These are phyloP conservation scores for Dactylorhiza incarnata DNA, from an alignment of 106 monocot species.

Conservation along the genomic window DNA sequence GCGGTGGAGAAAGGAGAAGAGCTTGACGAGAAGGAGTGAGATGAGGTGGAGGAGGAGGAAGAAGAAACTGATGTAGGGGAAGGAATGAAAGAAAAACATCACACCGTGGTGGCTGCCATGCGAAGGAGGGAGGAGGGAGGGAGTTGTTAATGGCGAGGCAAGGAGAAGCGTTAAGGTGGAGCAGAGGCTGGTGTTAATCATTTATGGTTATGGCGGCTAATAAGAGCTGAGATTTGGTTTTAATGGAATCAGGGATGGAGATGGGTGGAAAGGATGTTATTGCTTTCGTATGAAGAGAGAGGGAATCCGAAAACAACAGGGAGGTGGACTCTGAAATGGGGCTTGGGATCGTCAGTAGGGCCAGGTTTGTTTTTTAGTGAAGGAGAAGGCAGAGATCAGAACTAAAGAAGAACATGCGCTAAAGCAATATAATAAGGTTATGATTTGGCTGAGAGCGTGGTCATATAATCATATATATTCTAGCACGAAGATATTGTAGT, in stretches of 20 bases:
- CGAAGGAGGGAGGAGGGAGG: not conserved
- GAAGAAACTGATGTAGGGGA: conserved; percentile 26
- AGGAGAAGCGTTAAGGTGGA: not conserved
- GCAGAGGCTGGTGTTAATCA: conserved; percentile 11
- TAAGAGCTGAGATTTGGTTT: not conserved
- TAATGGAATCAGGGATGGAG: not conserved
- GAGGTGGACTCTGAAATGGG: too few relatives aligned
- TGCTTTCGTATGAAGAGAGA: too few relatives aligned
- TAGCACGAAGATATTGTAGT: too few relatives aligned
- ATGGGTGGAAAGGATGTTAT: not conserved
- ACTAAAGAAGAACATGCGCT: too few relatives aligned
- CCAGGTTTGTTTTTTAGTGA: too few relatives aligned
- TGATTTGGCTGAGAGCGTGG: too few relatives aligned
- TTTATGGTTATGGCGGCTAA: conserved; percentile 30
- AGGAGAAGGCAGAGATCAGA: too few relatives aligned
- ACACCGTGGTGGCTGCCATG: conserved; percentile 7
- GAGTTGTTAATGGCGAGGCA: conserved; percentile 7
- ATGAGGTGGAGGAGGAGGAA: conserved; percentile 41
- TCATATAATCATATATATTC: too few relatives aligned
- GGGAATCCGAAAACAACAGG: too few relatives aligned
- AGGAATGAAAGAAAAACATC: conserved; percentile 33
- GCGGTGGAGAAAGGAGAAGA: conserved; percentile 35
- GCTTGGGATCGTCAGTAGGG: too few relatives aligned
- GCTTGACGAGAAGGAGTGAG: conserved; percentile 44
- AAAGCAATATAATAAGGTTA: too few relatives aligned